Conservation (phyloP, 2,329 filamentous ascomycete genomes). For the Huntiella abstrusa region DNA sequence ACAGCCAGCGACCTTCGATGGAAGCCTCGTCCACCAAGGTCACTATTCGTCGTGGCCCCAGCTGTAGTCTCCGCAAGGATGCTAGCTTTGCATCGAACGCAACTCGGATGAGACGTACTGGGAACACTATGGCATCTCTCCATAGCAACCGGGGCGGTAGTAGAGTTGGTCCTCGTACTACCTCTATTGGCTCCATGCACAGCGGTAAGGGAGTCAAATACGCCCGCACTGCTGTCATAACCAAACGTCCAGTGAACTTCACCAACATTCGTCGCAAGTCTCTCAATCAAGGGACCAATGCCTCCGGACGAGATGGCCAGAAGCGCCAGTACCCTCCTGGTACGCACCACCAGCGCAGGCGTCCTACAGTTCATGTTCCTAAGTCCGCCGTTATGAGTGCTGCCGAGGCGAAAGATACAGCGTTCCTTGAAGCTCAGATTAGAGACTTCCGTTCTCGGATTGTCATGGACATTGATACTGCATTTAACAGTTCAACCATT, state of each 20-base stretch:
- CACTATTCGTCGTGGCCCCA: constrained; percentile 35
- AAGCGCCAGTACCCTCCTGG: too few relatives aligned
- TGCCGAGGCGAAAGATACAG: constrained; percentile 7
- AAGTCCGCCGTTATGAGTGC: not conserved
- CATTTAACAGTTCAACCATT: constrained; percentile 53
- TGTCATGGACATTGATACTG: constrained; percentile 78
- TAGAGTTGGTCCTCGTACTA: constrained; percentile 3
- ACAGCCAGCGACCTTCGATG: not conserved
- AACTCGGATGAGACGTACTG: constrained; percentile 3
- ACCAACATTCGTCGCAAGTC: constrained; percentile 22
- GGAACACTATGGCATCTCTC: constrained; percentile 7
- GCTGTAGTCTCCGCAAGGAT: constrained; percentile 14
- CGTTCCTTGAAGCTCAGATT: constrained; percentile 49
- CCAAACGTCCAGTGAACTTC: constrained; percentile 37
- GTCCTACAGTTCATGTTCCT: constrained; percentile 1
- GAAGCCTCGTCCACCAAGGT: constrained; percentile 47
- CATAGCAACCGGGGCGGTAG: constrained; percentile 1
- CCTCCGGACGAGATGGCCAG: too few relatives aligned
- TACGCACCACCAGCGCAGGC: not conserved
- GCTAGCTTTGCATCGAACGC: constrained; percentile 3
- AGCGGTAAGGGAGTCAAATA: constrained; percentile 19
- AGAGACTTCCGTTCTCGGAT: constrained; percentile 64
- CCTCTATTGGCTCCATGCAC: constrained; percentile 30
- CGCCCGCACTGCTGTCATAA: constrained; percentile 18
- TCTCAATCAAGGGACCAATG: not conserved